Conservation (phyloP, 2,329 filamentous ascomycete species). For the Penicillium expansum region DNA sequence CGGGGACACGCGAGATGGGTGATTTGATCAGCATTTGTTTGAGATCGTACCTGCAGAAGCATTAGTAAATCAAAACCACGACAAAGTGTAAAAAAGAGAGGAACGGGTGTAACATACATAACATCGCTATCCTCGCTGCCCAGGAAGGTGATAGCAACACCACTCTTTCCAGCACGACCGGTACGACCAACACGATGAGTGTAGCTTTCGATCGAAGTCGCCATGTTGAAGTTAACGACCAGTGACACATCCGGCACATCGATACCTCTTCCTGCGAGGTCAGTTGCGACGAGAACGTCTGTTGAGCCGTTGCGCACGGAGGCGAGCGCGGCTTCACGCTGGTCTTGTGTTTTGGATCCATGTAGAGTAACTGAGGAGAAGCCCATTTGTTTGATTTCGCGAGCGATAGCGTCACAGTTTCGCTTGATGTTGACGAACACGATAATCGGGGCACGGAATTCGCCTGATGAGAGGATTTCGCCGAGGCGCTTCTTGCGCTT, state of each 20-base stretch:
- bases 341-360: constrained; percentile 94
- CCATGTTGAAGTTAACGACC: constrained; percentile 99
- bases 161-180: constrained; percentile 93
- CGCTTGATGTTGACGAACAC: constrained; percentile 99
- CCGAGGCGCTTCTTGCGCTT: constrained; percentile 94
- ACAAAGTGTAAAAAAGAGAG: constrained; percentile 4
- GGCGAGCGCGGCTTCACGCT: constrained; percentile 87
- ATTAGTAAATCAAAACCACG: constrained; percentile 16
- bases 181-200: constrained; percentile 96
- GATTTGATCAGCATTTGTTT: constrained; percentile 96
- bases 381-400: constrained; percentile 92
- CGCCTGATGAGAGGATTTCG: constrained; percentile 77
- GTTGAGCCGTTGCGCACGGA: constrained; percentile 77
- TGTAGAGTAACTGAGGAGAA: constrained; percentile 88
- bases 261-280: constrained; percentile 94
- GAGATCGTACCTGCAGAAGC: constrained; percentile 64
- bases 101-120: constrained; percentile 53
- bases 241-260: constrained; percentile 91
- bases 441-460: constrained; percentile 87
- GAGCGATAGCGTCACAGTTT: constrained; percentile 92
- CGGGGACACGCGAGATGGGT: constrained; percentile 80
- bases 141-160: constrained; percentile 93
- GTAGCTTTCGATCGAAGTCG: constrained; percentile 85
- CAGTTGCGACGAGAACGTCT: constrained; percentile 90
- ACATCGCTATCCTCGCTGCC: constrained; percentile 86